Percentiles rank a stretch among this genome's conserved stretches.
Evolutionary conservation across 495 filamentous ascomycete species (phyloP).

Genomic region (Penicillium canescens): DNA sequence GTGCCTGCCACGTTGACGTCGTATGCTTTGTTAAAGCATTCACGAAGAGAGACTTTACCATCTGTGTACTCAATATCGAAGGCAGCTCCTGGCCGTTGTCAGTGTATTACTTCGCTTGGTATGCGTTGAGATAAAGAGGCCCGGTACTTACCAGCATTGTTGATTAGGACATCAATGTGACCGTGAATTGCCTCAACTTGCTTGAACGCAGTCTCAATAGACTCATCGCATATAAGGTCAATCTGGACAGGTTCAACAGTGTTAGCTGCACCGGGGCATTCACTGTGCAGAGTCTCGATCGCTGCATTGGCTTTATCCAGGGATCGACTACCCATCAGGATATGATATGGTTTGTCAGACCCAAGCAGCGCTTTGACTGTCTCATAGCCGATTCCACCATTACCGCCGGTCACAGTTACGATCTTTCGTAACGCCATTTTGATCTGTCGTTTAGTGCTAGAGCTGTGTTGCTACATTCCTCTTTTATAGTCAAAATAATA

Average conservation of each 20-base stretch:
- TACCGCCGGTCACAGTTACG: slow-evolving; percentile 13
- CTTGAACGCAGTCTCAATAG: slow-evolving; percentile 32
- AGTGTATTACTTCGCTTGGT: background rate
- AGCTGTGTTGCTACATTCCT: too few species aligned
- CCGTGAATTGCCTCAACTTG: slow-evolving; percentile 30
- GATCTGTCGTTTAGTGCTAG: background rate
- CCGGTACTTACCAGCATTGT: slow-evolving; percentile 34
- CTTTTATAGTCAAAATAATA: background rate
- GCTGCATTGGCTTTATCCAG: slow-evolving; percentile 5
- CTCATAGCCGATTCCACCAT: slow-evolving; percentile 17
- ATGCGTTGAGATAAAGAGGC: too few species aligned
- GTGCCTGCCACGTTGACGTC: slow-evolving; percentile 53
- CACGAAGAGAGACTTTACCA: slow-evolving; percentile 39
- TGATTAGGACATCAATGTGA: slow-evolving; percentile 42
- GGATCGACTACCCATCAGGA: slow-evolving; percentile 14
- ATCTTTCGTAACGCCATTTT: slow-evolving; percentile 10
- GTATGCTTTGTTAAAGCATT: slow-evolving; percentile 42
- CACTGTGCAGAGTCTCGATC: slow-evolving; percentile 6
- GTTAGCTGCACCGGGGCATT: slow-evolving; percentile 4
- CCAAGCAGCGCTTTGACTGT: slow-evolving; percentile 13
- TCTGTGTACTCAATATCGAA: slow-evolving; percentile 28
- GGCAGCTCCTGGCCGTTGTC: slow-evolving; percentile 30
- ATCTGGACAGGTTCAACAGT: slow-evolving; percentile 22
- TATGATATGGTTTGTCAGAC: slow-evolving; percentile 8
- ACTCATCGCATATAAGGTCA: slow-evolving; percentile 35